phyloP scores from a whole-genome alignment of 192 early-diverging fungal genomes.

The Backusella westeae region DNA sequence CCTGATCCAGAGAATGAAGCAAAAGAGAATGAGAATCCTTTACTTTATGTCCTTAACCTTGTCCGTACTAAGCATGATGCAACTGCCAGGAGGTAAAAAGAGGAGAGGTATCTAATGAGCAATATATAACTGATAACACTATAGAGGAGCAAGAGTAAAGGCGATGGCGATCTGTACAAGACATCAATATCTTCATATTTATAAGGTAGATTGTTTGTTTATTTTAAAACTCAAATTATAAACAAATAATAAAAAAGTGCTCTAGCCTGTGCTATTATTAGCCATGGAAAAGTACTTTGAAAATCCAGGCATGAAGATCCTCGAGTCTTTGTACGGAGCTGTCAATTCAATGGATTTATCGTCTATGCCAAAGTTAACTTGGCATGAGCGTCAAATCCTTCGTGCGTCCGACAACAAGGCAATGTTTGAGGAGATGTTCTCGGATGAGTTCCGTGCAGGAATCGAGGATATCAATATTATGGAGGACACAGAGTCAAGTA shows the following conservation, averaged over 20 bases:
- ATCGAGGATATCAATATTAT: slow-evolving; percentile 19
- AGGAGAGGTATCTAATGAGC: not conserved
- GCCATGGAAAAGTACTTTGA: slow-evolving; percentile 92
- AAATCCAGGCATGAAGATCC: slow-evolving; percentile 65
- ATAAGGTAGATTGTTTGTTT: slow-evolving; percentile 49
- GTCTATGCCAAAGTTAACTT: slow-evolving; percentile 73
- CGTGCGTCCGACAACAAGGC: slow-evolving; percentile 79
- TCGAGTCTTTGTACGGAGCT: slow-evolving; percentile 77
- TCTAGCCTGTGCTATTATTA: slow-evolving; percentile 80
- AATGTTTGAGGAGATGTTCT: slow-evolving; percentile 84
- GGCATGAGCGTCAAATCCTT: slow-evolving; percentile 80
- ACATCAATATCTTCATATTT: slow-evolving; percentile 90
- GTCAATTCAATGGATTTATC: slow-evolving; percentile 85
- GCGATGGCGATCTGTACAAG: slow-evolving; percentile 92
- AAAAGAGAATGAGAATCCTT: slow-evolving; percentile 49
- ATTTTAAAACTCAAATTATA: not conserved
- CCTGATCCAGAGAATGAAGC: slow-evolving; percentile 38
- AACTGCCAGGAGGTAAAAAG: slow-evolving; percentile 59
- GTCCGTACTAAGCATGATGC: slow-evolving; percentile 89
- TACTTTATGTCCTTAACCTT: slow-evolving; percentile 90
- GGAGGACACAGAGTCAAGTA: slow-evolving; percentile 7
- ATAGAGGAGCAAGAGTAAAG: slow-evolving; percentile 86
- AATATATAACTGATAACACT: not conserved
- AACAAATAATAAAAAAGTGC: not conserved
- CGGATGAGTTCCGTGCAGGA: not conserved